These are phyloP conservation scores for Pseudoneurospora amorphoporcata DNA, from an alignment of 495 filamentous ascomycete genomes.

Conservation along the genomic window DNA sequence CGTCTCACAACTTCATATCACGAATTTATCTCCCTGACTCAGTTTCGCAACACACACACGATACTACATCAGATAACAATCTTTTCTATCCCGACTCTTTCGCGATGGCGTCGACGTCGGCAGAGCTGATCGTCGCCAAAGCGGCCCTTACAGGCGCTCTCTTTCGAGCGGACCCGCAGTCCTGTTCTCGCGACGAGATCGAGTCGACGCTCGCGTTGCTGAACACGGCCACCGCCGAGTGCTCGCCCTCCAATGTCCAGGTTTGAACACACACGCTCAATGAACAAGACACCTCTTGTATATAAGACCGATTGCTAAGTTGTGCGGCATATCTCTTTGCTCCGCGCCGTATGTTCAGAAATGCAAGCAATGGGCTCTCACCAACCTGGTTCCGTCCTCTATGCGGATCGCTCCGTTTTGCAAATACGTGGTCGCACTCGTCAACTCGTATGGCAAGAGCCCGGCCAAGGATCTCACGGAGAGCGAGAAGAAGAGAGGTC, in stretches of 20 bases:
- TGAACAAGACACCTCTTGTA: conserved; percentile 26
- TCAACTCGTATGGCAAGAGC: conserved; percentile 44
- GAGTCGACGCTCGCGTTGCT: conserved; percentile 57
- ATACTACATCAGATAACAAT: neutral
- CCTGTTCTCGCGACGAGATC: conserved; percentile 63
- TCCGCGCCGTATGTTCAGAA: conserved; percentile 42
- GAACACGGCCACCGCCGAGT: conserved; percentile 57
- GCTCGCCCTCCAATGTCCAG: conserved; percentile 83
- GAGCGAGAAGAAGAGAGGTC: conserved; percentile 15
- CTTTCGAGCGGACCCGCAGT: conserved; percentile 62
- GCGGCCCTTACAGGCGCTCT: conserved; percentile 68
- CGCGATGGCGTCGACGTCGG: conserved; percentile 59
- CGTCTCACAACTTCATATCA: neutral
- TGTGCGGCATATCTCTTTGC: conserved; percentile 20
- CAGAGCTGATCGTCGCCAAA: conserved; percentile 72
- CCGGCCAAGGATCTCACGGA: conserved; percentile 8
- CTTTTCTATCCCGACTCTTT: neutral
- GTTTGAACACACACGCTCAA: conserved; percentile 60
- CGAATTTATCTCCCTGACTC: neutral
- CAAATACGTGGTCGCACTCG: conserved; percentile 65
- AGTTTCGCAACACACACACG: neutral
- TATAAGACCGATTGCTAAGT: conserved; percentile 48
- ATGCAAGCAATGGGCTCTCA: conserved; percentile 79
- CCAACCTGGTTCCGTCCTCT: conserved; percentile 57
- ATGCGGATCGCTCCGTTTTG: conserved; percentile 55